Conservation (phyloP, 2,329 filamentous ascomycete species). For the Ustulina deusta region DNA sequence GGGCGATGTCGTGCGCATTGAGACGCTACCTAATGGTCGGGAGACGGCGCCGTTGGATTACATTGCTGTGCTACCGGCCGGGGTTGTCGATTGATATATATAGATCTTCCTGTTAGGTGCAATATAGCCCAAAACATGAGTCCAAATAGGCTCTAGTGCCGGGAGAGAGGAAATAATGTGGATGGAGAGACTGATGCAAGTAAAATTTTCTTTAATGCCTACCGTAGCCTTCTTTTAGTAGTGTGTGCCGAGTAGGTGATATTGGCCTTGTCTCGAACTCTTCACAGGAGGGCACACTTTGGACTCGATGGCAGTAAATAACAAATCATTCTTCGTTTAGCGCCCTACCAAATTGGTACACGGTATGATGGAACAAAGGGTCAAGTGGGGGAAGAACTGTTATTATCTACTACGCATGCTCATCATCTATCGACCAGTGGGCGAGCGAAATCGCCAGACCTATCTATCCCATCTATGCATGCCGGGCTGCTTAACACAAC, state of each 20-base stretch:
- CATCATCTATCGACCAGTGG: not conserved
- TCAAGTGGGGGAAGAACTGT: not conserved
- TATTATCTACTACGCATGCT: not conserved
- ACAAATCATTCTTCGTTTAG: not conserved
- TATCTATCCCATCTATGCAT: not conserved
- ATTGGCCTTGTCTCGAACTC: not conserved
- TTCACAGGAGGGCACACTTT: not conserved
- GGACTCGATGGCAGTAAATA: not conserved
- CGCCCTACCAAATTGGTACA: not conserved
- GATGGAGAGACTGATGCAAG: not conserved
- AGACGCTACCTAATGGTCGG: conserved; percentile 67
- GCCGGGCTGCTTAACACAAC: not conserved
- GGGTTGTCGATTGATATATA: conserved; percentile 62
- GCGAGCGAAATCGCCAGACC: conserved; percentile 3
- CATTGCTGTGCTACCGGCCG: conserved; percentile 69
- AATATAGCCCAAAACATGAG: not conserved
- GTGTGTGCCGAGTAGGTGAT: not conserved
- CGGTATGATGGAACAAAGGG: not conserved
- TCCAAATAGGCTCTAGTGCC: not conserved
- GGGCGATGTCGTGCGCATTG: conserved; percentile 52
- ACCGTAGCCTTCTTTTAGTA: not conserved
- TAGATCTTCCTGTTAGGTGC: not conserved
- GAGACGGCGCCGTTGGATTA: conserved; percentile 78
- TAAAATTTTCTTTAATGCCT: not conserved
- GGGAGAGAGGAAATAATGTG: not conserved